phyloP scores from a whole-genome alignment of 108 stramenopile genomes.

The Parmales sp. region DNA sequence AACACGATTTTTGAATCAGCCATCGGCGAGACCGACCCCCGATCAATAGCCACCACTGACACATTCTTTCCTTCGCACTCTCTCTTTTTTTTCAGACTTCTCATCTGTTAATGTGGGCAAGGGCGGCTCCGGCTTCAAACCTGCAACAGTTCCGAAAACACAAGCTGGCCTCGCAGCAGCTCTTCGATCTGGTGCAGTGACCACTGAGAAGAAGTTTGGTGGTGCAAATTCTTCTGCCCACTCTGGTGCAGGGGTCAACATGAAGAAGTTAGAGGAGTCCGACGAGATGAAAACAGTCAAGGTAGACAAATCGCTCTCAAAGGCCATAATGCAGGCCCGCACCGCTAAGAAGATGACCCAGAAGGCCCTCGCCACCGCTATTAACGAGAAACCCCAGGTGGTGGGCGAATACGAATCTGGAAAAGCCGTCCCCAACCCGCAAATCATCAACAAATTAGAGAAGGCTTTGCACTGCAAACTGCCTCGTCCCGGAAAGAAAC shows the following conservation, averaged over 20 bases:
- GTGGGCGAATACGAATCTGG: slow-evolving; percentile 92
- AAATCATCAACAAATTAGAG: slow-evolving; percentile 86
- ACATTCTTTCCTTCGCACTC: no score
- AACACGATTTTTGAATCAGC: no score
- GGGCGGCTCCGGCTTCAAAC: no score
- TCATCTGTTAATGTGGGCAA: no score
- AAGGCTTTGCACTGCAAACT: slow-evolving; percentile 73
- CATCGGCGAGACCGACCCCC: no score
- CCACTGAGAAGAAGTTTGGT: slow-evolving; percentile 36
- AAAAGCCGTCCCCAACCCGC: slow-evolving; percentile 90
- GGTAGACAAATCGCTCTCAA: slow-evolving; percentile 72
- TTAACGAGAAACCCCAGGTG: slow-evolving; percentile 94
- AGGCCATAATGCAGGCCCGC: slow-evolving; percentile 90
- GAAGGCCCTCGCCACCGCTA: slow-evolving; percentile 87
- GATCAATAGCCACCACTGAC: no score
- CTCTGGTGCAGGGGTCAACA: slow-evolving; percentile 50
- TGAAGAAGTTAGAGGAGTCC: slow-evolving; percentile 81
- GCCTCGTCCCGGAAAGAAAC: slow-evolving; percentile 78
- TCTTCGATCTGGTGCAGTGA: slow-evolving; percentile 19
- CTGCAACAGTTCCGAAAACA: slow-evolving; percentile 23
- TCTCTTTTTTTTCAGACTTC: no score
- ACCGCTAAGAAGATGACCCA: slow-evolving; percentile 95
- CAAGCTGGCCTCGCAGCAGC: slow-evolving; percentile 25
- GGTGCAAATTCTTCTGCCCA: slow-evolving; percentile 84
- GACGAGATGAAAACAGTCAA: slow-evolving; percentile 79